Percentiles rank a stretch among this genome's conserved stretches.
Conservation (phyloP, 441 rosid genomes). For the Erysimum cheiri region DNA sequence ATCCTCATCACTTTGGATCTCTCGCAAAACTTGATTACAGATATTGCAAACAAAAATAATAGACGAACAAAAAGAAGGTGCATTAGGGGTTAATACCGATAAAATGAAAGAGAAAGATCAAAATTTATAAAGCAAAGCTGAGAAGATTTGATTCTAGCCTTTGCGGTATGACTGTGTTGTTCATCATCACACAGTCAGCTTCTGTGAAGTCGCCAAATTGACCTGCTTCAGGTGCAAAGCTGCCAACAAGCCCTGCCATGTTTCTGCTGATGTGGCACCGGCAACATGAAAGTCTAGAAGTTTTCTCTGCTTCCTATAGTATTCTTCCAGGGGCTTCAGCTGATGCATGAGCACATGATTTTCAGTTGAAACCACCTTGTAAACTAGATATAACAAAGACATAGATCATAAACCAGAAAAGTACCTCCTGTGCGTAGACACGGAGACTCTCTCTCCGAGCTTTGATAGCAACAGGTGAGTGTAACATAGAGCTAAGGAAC, state of each 20-base stretch:
- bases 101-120: slow-evolving; percentile 35
- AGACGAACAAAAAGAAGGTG: not conserved
- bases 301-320: slow-evolving; percentile 78
- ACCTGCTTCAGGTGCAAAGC: slow-evolving; percentile 75
- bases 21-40: slow-evolving; percentile 36
- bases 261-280: slow-evolving; percentile 65
- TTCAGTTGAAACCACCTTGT: slow-evolving; percentile 11
- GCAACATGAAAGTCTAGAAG: slow-evolving; percentile 75
- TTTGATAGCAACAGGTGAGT: slow-evolving; percentile 47
- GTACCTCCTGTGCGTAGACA: slow-evolving; percentile 69
- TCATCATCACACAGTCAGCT: slow-evolving; percentile 62
- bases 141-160: not conserved
- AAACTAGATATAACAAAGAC: slow-evolving; percentile 4
- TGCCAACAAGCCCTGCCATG: slow-evolving; percentile 86
- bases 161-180: not conserved
- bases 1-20: slow-evolving; percentile 17
- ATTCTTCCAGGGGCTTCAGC: slow-evolving; percentile 87
- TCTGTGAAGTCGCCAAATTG: slow-evolving; percentile 59
- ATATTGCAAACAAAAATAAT: slow-evolving; percentile 7
- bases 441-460: slow-evolving; percentile 53
- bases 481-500: slow-evolving; percentile 42
- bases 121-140: slow-evolving; percentile 43
- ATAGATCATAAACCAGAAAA: not conserved
- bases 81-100: slow-evolving; percentile 21
- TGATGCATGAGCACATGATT: slow-evolving; percentile 43